Evolutionary conservation across 129 eudicot species (phyloP), one percentile per base, ranked within the genome.

Genomic region (Rutidosis leptorrhynchoides): DNA sequence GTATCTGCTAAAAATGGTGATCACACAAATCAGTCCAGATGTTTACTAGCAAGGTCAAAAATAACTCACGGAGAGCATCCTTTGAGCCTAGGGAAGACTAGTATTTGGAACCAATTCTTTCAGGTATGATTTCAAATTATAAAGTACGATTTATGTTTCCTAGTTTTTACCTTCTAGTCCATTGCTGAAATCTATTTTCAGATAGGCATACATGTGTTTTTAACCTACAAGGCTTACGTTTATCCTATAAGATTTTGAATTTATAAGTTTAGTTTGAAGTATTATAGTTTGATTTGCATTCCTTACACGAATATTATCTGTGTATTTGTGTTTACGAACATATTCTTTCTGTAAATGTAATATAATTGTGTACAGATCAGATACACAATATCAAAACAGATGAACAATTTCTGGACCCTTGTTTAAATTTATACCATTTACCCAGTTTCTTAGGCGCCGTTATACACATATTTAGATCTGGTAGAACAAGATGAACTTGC

Each of bases 51-150:
- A 53, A 89, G 97, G 76, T 89, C 95, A 55, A 86, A 75, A 52
- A 72, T 89, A 27, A 80, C 78, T 73, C 94, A 84, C 10, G 97
- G 78, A 5, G 99, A 94, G 73, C 99, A 94, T 75, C 99, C 99
- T 69, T 75, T 94, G 65, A 89, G 95, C 78, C 90, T 86, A 64
- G 99, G 96, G 67, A 77, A 81, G 76, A 80, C 90, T 46, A 94
- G 99, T 81, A 58, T 89, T 42, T 94, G 99, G 99, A 86, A 94
- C 74, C 87, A 84, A 69, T 94, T 86, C 76, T 94, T 94, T 74
- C 99, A 94, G 99, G 97, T 94, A 82, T 64, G n/a, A 32, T 23
- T 61, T 43, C 49, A 49, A 37, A 37, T 3, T 30, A 56, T 49
- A 56, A 68, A 65, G 60, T 55, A 65, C 16, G 23, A 57, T 74